A percentile compares a stretch with the other conserved stretches of the same genome.
Conservation (phyloP, 257 asterid species). For the Solanum acaule region DNA sequence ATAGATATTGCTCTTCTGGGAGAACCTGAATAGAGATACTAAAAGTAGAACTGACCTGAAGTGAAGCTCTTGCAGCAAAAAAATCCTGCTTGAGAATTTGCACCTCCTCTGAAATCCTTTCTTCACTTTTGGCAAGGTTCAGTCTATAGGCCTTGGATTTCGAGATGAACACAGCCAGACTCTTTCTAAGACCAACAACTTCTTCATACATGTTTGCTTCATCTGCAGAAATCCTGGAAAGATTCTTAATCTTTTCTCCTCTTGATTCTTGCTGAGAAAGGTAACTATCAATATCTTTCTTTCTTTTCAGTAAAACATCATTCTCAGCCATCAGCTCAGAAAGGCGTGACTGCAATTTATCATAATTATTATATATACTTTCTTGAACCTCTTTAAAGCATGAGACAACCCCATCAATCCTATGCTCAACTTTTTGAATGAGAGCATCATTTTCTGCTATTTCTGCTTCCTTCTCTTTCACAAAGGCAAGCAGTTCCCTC, state of each 20-base stretch:
- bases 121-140: conserved; percentile 28
- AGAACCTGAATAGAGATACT: background rate
- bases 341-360: conserved; percentile 23
- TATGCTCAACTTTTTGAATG: conserved; percentile 25
- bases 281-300: conserved; percentile 21
- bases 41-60: conserved; percentile 23
- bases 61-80: conserved; percentile 26
- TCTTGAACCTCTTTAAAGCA: conserved; percentile 20
- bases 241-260: conserved; percentile 22
- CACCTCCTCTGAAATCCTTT: conserved; percentile 24
- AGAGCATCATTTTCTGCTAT: conserved; percentile 28
- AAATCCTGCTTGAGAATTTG: conserved; percentile 19
- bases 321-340: conserved; percentile 15
- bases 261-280: conserved; percentile 22
- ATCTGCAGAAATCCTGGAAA: conserved; percentile 22
- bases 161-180: conserved; percentile 18
- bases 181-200: conserved; percentile 23
- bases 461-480: conserved; percentile 37
- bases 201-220: conserved; percentile 28
- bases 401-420: conserved; percentile 15
- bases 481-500: conserved; percentile 28
- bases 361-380: conserved; percentile 9
- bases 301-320: conserved; percentile 17
- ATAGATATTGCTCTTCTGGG: background rate
- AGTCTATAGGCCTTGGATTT: conserved; percentile 23